phyloP scores from a whole-genome alignment of 352 stramenopile genomes.

The Globisporangium nodosum region DNA sequence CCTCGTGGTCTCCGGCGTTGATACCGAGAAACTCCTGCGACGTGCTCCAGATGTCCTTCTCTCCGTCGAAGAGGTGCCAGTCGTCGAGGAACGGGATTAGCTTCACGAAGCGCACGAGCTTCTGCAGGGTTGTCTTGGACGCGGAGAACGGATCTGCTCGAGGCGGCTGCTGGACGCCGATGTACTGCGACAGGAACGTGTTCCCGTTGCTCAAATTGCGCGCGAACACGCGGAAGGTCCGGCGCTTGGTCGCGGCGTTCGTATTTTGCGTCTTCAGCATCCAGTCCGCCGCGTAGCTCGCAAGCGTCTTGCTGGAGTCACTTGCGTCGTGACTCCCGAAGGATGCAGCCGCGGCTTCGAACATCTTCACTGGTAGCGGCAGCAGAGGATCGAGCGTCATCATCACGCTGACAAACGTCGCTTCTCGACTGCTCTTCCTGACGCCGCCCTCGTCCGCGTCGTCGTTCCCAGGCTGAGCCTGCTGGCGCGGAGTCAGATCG shows the following conservation, averaged over 20 bases:
- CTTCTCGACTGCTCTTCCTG: constrained; percentile 37
- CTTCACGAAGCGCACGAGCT: constrained; percentile 85
- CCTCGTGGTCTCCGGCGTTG: constrained; percentile 83
- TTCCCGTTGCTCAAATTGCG: constrained; percentile 57
- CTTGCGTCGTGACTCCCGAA: constrained; percentile 12
- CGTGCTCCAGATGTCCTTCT: constrained; percentile 85
- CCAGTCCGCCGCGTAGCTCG: constrained; percentile 37
- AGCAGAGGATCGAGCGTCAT: constrained; percentile 86
- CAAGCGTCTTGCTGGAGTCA: constrained; percentile 18
- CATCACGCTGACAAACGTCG: constrained; percentile 83
- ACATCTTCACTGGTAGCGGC: constrained; percentile 28
- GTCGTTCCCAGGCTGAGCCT: not conserved
- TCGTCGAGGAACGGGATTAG: constrained; percentile 91
- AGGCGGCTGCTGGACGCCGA: constrained; percentile 68
- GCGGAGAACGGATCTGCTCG: constrained; percentile 3
- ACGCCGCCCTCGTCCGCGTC: constrained; percentile 25
- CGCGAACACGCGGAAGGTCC: constrained; percentile 73
- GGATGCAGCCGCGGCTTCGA: constrained; percentile 12
- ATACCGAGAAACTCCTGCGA: constrained; percentile 90
- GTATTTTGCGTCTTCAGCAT: constrained; percentile 9
- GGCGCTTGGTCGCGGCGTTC: constrained; percentile 19
- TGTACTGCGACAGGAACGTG: constrained; percentile 66
- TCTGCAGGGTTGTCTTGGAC: constrained; percentile 18
- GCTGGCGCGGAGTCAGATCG: not conserved
- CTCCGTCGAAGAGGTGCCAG: constrained; percentile 80